Evolutionary conservation across 2,329 filamentous ascomycete species (phyloP).

Genomic region (Fusarium lateritium): DNA sequence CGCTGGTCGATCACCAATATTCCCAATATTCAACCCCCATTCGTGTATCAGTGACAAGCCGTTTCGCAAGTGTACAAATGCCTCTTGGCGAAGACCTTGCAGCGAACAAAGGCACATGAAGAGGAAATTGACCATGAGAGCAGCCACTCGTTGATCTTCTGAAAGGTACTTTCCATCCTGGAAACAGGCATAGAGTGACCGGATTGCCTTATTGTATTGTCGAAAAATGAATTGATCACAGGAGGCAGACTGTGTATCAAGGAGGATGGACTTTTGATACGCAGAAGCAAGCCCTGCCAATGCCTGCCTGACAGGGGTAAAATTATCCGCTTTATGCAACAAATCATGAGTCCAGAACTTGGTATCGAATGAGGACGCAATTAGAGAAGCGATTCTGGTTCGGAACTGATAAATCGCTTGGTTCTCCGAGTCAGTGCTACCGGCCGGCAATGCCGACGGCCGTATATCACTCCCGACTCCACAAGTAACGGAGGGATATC

Average conservation of each 20-base stretch:
- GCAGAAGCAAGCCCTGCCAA: neutral
- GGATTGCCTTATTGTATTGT: conserved; percentile 1
- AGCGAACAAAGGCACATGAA: conserved; percentile 1
- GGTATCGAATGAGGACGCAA: conserved; percentile 3
- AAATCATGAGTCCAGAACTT: conserved; percentile 5
- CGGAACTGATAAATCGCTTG: conserved; percentile 18
- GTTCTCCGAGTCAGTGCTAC: neutral
- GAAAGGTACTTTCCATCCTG: neutral
- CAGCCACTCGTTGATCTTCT: neutral
- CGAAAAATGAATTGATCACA: conserved; percentile 10
- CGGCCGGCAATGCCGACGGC: fast-evolving
- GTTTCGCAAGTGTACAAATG: neutral
- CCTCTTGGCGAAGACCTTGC: conserved; percentile 1
- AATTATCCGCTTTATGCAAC: neutral
- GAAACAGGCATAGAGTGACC: neutral
- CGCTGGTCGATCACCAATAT: fast-evolving
- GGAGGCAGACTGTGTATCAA: neutral
- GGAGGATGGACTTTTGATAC: conserved; percentile 6
- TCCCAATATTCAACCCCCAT: neutral
- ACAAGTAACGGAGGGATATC: fast-evolving
- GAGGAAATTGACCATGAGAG: neutral
- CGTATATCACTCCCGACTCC: fast-evolving
- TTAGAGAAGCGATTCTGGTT: neutral
- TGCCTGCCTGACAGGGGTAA: neutral
- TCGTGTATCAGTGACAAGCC: neutral